These are phyloP conservation scores for Odonthalia washingtoniensis DNA, from an alignment of 31 red algal genomes.

Conservation along the genomic window DNA sequence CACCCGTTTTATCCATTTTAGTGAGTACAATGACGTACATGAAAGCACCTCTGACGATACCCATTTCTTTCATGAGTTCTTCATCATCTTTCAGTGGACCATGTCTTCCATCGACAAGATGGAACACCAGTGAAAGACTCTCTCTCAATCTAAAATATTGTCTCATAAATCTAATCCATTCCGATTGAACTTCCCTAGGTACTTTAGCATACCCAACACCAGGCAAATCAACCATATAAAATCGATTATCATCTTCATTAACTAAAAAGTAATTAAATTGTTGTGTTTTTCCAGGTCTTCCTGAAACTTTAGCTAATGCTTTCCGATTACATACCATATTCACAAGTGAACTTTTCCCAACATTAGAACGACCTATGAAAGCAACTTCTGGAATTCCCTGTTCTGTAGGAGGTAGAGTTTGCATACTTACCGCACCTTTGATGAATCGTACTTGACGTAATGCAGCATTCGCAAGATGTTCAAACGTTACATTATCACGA, in stretches of 20 bases:
- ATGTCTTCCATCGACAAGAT: slow-evolving; percentile 87
- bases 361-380: slow-evolving; percentile 96
- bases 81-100: slow-evolving; percentile 84
- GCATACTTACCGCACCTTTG: slow-evolving; percentile 90
- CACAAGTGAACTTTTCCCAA: slow-evolving; percentile 93
- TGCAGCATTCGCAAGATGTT: slow-evolving; percentile 83
- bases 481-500: slow-evolving; percentile 73
- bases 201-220: slow-evolving; percentile 95
- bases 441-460: slow-evolving; percentile 91
- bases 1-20: slow-evolving; percentile 92
- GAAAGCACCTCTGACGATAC: background rate
- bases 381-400: slow-evolving; percentile 73
- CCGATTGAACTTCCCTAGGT: slow-evolving; percentile 51
- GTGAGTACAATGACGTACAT: slow-evolving; percentile 91
- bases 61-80: slow-evolving; percentile 69
- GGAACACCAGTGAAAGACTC: slow-evolving; percentile 79
- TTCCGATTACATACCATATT: slow-evolving; percentile 91
- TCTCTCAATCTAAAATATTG: slow-evolving; percentile 70
- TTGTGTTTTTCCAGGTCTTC: slow-evolving; percentile 93
- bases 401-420: slow-evolving; percentile 65
- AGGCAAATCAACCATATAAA: slow-evolving; percentile 93
- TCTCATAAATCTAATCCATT: slow-evolving; percentile 80
- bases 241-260: slow-evolving; percentile 65
- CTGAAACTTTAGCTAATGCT: slow-evolving; percentile 81
- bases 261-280: slow-evolving; percentile 98